Evolutionary conservation across 345 rosid genomes (phyloP), one percentile per base, ranked within the genome.

Genomic region (Salix udensis): DNA sequence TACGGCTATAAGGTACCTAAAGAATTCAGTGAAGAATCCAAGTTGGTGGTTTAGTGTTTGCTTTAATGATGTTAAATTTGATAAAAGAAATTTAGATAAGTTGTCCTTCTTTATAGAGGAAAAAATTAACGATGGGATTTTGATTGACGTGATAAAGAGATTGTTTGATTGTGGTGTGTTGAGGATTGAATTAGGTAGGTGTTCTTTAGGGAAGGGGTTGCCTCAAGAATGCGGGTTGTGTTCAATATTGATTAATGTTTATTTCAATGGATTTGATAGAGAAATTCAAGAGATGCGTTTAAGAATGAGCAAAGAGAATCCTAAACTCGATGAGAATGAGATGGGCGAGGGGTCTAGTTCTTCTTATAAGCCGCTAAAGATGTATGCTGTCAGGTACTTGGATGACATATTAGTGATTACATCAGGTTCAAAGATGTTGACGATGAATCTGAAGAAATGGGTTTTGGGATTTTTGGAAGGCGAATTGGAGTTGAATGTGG

Each of bases 41-140:
- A 86, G 81, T 9, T 95, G 97, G 98, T 95, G 98, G 98, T 95
- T 95, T 85, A 81, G 77, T 65, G 90, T 91, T 72, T 87, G 67
- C 6, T 93, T 95, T 74, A 73, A 81, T 73, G 82, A 77, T 12
- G 72, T 64, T 6, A 70, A 72, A 76, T 90, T 93, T 73, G 73
- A 70, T 78, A 73, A 70, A 58, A 52, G 72, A 64, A 87, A 88
- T 76, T 75, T 93, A 7, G 84, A 85, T 66, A 88, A 81, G 74
- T 84, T 93, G 48, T 90, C 92, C 72, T 71, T 19, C 64, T 76
- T 88, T 62, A 65, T 95, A 34, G 87, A 68, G 12, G 90, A 91
- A 82, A 95, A 90, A 77, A 88, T 93, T 37, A 77, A 74, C 7
- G 98, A 93, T 85, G 21, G 6, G 53, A 55, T 83, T 75, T 82